A percentile compares a stretch with the other conserved stretches of the same genome.
Evolutionary conservation across 75 land plant species (phyloP).

Genomic region (Selaginella moellendorffii): DNA sequence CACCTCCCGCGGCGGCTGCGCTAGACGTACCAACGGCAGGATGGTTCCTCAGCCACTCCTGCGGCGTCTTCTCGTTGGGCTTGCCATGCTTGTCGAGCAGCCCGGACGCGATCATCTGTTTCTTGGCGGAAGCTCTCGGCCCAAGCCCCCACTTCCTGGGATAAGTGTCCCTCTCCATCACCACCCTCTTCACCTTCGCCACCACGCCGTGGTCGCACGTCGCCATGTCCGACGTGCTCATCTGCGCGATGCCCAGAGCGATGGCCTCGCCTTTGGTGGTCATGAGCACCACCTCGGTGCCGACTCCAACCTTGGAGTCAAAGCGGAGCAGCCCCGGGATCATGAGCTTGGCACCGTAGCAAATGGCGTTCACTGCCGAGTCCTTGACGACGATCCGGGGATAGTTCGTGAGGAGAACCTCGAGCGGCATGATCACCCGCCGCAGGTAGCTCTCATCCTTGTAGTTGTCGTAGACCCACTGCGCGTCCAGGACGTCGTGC

Average conservation of each 20-base stretch:
- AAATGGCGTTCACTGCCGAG: constrained; percentile 89
- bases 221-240: neutral
- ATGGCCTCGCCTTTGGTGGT: neutral
- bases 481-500: constrained; percentile 94
- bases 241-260: neutral
- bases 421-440: constrained; percentile 81
- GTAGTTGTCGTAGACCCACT: constrained; percentile 76
- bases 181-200: neutral
- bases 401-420: constrained; percentile 74
- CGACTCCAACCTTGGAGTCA: constrained; percentile 20
- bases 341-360: constrained; percentile 96
- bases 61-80: neutral
- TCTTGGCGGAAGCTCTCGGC: neutral
- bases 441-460: constrained; percentile 72
- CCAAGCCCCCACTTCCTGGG: neutral
- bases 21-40: neutral
- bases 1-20: neutral
- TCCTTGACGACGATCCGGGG: constrained; percentile 89
- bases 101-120: neutral
- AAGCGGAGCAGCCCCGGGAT: constrained; percentile 86
- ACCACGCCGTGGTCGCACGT: neutral
- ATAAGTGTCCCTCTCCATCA: neutral
- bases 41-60: neutral
- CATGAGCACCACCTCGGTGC: neutral
- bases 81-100: neutral